These are phyloP conservation scores for Penicillium sp. DNA, from an alignment of 2,329 filamentous ascomycete species.

Conservation along the genomic window DNA sequence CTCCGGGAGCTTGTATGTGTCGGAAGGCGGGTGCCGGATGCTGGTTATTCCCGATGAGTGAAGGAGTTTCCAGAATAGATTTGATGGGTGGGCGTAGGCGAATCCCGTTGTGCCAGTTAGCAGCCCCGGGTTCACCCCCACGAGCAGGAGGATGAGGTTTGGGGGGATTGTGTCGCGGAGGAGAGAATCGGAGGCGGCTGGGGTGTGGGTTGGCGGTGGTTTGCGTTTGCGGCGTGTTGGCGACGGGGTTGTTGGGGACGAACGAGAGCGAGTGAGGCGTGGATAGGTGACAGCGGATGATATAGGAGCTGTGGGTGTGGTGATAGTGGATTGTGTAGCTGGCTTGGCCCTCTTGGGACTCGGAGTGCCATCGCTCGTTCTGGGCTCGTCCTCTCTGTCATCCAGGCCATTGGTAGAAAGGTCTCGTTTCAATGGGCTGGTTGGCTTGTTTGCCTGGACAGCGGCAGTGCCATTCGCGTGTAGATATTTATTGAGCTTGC, in stretches of 20 bases:
- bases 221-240: constrained; percentile 7
- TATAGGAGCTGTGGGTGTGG: neutral
- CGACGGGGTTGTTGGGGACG: constrained; percentile 10
- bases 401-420: neutral
- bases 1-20: constrained; percentile 59
- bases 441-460: constrained; percentile 1
- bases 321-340: neutral
- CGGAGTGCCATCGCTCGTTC: constrained; percentile 1
- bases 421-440: constrained; percentile 4
- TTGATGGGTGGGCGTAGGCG: constrained; percentile 55
- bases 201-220: constrained; percentile 16
- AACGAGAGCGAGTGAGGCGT: constrained; percentile 20
- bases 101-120: constrained; percentile 47
- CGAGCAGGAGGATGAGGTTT: constrained; percentile 47
- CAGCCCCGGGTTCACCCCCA: constrained; percentile 52
- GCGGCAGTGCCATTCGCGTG: constrained; percentile 15
- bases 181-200: constrained; percentile 30
- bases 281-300: too few species aligned
- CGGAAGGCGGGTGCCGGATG: constrained; percentile 43
- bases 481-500: constrained; percentile 34
- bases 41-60: constrained; percentile 48
- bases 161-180: constrained; percentile 48
- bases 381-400: neutral
- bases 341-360: constrained; percentile 17
- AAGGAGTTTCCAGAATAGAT: constrained; percentile 54